Percentiles rank a stretch among this genome's conserved stretches.
phyloP scores from a whole-genome alignment of 169 alveolate genomes.

The Eimeria necatrix region DNA sequence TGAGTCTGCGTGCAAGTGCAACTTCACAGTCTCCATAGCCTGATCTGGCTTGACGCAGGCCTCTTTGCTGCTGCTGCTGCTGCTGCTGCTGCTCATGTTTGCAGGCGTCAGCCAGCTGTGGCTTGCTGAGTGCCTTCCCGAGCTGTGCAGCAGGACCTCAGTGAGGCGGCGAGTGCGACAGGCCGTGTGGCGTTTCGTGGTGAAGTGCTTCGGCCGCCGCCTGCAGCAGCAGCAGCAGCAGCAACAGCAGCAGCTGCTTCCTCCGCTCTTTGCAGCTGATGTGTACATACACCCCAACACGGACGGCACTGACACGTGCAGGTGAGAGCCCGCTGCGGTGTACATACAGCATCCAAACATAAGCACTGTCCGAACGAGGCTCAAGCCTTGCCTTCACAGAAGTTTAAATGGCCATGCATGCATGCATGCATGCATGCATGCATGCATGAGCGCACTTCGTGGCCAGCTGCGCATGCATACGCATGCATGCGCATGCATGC shows the following conservation, averaged over 20 bases:
- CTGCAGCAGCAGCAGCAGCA: background rate
- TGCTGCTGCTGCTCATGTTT: background rate
- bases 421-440: too few relatives aligned
- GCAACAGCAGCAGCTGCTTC: slow-evolving; percentile 57
- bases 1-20: too few relatives aligned
- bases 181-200: slow-evolving; percentile 37
- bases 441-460: too few relatives aligned
- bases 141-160: background rate
- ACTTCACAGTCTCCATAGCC: too few relatives aligned
- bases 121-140: slow-evolving; percentile 62
- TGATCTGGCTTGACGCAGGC: too few relatives aligned
- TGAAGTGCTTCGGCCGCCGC: background rate
- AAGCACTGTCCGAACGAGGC: background rate
- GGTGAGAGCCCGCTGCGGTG: background rate
- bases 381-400: too few relatives aligned
- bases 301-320: slow-evolving; percentile 43
- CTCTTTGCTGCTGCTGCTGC: slow-evolving; percentile 36
- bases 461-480: too few relatives aligned
- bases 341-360: too few relatives aligned
- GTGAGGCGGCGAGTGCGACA: background rate
- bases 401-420: too few relatives aligned
- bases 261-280: slow-evolving; percentile 51
- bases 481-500: background rate
- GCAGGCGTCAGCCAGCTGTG: slow-evolving; percentile 58
- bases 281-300: slow-evolving; percentile 43